Conservation (phyloP, 176 grass and related monocot genomes). For the Elymus sibiricus region DNA sequence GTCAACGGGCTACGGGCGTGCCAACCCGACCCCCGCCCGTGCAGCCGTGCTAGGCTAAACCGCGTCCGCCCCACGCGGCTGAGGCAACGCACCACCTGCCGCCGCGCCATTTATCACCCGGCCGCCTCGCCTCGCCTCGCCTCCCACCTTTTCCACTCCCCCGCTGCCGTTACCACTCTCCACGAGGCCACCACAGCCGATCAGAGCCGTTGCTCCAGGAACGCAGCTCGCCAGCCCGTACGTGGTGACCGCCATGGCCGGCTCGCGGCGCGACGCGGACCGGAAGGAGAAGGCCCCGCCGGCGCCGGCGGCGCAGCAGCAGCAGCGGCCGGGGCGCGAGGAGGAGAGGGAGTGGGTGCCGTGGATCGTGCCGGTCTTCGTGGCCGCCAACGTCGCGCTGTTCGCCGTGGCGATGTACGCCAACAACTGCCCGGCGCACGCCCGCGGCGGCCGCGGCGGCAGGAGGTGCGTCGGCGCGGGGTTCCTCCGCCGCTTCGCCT, state of each 20-base stretch:
- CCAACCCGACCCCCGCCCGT: background rate
- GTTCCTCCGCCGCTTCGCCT: constrained; percentile 66
- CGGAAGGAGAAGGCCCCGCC: background rate
- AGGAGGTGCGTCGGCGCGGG: constrained; percentile 68
- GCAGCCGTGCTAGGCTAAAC: background rate
- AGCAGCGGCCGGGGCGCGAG: constrained; percentile 32
- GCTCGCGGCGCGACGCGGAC: constrained; percentile 57
- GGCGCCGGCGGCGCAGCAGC: background rate
- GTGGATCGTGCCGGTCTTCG: constrained; percentile 69
- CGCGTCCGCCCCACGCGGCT: constrained; percentile 20
- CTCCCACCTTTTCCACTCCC: background rate
- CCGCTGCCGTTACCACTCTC: background rate
- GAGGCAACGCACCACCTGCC: constrained; percentile 36
- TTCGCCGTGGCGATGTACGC: constrained; percentile 85
- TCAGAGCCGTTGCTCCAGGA: background rate
- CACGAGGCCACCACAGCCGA: background rate
- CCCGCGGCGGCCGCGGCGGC: constrained; percentile 30
- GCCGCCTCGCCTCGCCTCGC: background rate
- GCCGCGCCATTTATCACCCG: constrained; percentile 16
- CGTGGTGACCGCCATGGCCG: background rate
- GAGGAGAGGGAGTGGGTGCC: constrained; percentile 73
- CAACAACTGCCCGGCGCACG: constrained; percentile 85
- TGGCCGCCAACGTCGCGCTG: constrained; percentile 62
- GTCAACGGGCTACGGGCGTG: background rate
- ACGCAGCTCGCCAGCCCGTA: background rate